Base-by-base conservation (phyloP, 305 asterid genomes). In the Euphrasia arctica region DNA sequence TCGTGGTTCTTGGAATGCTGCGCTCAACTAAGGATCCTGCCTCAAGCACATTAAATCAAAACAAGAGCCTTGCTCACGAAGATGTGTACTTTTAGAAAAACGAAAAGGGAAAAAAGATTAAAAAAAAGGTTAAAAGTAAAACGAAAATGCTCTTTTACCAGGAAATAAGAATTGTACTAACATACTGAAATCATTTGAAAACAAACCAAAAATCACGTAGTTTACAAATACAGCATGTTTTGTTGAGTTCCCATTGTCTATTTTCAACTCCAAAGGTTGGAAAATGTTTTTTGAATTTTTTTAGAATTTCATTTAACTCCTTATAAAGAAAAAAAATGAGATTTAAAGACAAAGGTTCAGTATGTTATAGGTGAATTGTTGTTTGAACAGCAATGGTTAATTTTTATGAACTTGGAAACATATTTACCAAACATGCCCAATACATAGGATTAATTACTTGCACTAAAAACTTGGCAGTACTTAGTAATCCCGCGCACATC, bases 1-100 rank as follows among this genome's bases (percentile, higher is more conserved):
- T 69, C 90, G 96, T 25, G 96, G 97, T 80, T 92, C 98, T 72
- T 81, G 82, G 80, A 92, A 92, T 27, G 98, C 96, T 12, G 89
- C 85, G 97, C 90, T 89, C 80, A 92, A 70, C 63, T 92, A 97
- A 63, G 98, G 98, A 74, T 92, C 98, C 97, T 92, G 86, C 68
- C 48, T 62, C 69, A 76, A 49, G 63, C 69, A 76, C 34, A 64
- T 47, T 39, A 70, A 49, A 10, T 29, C 15, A 69, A 66, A 32
- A 27, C 14, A 60, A 55, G 58, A 43, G 50, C 43, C 22, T 34
- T 25, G 41, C 55, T 27, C 6, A 32, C 2, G 22, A 39, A 32
- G 12, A 25, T 25, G 25, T 8, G 42, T 25, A 25, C 12, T 8
- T 8, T 10, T 8, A 9, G 45, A 11, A 39, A 39, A 39, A 39